phyloP scores from a whole-genome alignment of 768 basidiomycete species.

The Piloderma croceum region DNA sequence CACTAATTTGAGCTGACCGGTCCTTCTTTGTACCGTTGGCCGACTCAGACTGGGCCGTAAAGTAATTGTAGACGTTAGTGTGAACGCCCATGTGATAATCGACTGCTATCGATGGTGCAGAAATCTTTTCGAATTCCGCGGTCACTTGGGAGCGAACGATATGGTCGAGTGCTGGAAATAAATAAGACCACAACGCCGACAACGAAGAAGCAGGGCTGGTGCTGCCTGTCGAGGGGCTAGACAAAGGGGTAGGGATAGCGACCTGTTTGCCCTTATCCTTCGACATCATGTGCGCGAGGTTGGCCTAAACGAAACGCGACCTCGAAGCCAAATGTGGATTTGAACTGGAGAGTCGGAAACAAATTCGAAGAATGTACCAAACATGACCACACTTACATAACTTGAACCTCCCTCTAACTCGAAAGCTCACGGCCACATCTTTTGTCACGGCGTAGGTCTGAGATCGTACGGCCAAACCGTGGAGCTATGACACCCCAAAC shows the following conservation, averaged over 20 bases:
- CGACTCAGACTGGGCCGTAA: constrained; percentile 53
- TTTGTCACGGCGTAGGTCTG: too few species aligned
- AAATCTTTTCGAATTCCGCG: constrained; percentile 43
- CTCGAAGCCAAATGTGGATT: too few species aligned
- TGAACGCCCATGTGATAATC: constrained; percentile 73
- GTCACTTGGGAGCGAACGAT: constrained; percentile 68
- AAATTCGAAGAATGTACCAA: too few species aligned
- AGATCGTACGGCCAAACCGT: too few species aligned
- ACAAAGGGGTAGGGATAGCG: constrained; percentile 29
- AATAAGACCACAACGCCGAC: constrained; percentile 67
- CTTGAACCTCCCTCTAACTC: too few species aligned
- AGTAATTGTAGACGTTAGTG: constrained; percentile 81
- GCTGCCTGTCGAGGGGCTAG: constrained; percentile 55
- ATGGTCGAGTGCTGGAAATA: constrained; percentile 71
- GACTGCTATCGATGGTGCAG: constrained; percentile 67
- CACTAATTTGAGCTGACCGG: constrained; percentile 34
- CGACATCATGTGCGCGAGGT: constrained; percentile 26
- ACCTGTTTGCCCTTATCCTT: constrained; percentile 26
- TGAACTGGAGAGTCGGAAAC: too few species aligned
- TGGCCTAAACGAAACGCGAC: too few species aligned
- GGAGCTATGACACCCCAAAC: too few species aligned
- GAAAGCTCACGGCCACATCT: too few species aligned
- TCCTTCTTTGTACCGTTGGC: constrained; percentile 24
- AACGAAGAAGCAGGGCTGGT: constrained; percentile 72
- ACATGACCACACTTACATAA: too few species aligned